Percentiles rank a stretch among this genome's conserved stretches.
These are phyloP conservation scores for Ustilago shanxiensis DNA, from an alignment of 1,284 basidiomycete species.

Conservation along the genomic window DNA sequence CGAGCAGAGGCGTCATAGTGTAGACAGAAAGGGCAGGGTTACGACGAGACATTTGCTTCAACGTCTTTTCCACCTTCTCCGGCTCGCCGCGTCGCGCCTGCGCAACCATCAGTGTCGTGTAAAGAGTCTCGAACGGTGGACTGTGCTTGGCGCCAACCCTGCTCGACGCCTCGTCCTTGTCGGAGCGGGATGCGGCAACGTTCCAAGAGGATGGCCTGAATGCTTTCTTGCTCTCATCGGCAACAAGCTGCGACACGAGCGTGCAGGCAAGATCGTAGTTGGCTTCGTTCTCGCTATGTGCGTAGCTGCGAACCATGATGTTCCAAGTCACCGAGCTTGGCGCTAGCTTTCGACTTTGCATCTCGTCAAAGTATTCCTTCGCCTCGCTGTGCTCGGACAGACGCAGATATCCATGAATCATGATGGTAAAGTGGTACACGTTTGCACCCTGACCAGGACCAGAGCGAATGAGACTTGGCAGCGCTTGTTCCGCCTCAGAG, in stretches of 20 bases:
- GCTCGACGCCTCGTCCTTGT: background rate
- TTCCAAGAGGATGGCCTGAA: conserved; percentile 24
- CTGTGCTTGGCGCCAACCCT: conserved; percentile 28
- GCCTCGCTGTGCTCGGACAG: conserved; percentile 76
- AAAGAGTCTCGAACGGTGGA: conserved; percentile 71
- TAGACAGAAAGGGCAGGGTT: conserved; percentile 77
- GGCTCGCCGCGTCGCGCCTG: conserved; percentile 74
- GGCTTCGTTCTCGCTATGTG: conserved; percentile 50
- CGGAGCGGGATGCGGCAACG: background rate
- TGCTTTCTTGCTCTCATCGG: conserved; percentile 27
- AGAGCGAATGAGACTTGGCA: conserved; percentile 27
- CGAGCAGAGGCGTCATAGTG: conserved; percentile 79
- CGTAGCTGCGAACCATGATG: conserved; percentile 73
- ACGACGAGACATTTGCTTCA: conserved; percentile 74
- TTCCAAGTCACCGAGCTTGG: conserved; percentile 81
- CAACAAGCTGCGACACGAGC: conserved; percentile 48
- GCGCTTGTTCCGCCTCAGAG: conserved; percentile 43
- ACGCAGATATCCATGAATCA: conserved; percentile 84
- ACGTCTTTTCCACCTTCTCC: conserved; percentile 76
- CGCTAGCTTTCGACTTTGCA: conserved; percentile 78
- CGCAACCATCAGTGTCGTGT: conserved; percentile 77
- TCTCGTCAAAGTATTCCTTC: conserved; percentile 80
- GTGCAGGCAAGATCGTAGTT: conserved; percentile 54
- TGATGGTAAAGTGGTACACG: conserved; percentile 81
- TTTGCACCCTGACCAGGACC: conserved; percentile 64